Percentiles rank a stretch among this genome's conserved stretches.
Evolutionary conservation across 176 grass and related monocot species (phyloP).

Genomic region (Oryza australiensis): DNA sequence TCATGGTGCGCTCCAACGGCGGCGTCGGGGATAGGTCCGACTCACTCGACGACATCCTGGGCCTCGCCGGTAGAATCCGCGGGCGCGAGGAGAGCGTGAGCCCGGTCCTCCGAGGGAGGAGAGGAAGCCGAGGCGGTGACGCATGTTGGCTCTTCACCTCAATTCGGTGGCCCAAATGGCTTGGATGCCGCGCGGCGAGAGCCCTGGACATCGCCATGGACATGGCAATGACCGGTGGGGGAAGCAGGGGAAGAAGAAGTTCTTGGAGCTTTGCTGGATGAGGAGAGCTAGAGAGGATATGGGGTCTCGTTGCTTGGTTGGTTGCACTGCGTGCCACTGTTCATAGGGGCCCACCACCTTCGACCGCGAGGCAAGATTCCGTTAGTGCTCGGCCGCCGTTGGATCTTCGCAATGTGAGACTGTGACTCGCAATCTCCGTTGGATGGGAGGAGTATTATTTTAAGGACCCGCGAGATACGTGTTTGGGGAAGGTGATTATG

Average conservation of each 20-base stretch:
- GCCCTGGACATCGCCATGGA: conserved; percentile 40
- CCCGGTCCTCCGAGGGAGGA: conserved; percentile 32
- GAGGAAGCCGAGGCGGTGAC: conserved; percentile 22
- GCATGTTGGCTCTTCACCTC: conserved; percentile 18
- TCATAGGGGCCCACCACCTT: neutral
- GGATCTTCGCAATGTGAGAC: neutral
- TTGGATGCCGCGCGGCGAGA: neutral
- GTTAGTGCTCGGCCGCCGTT: neutral
- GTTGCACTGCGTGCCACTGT: conserved; percentile 7
- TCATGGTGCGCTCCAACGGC: conserved; percentile 69
- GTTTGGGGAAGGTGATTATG: neutral
- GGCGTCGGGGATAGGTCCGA: conserved; percentile 67
- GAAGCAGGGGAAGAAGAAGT: neutral
- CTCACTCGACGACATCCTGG: conserved; percentile 17
- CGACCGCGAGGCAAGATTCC: conserved; percentile 26
- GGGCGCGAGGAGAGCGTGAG: conserved; percentile 18
- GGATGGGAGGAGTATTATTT: conserved; percentile 9
- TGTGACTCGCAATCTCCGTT: neutral
- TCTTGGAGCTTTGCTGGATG: neutral
- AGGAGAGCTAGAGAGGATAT: conserved; percentile 24
- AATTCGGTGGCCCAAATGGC: conserved; percentile 20
- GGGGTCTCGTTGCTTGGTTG: conserved; percentile 38
- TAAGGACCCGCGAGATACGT: neutral
- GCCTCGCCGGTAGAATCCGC: conserved; percentile 29
- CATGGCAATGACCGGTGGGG: conserved; percentile 25